Percentiles rank a stretch among this genome's conserved stretches.
Conservation (phyloP, 345 rosid genomes). For the Erucastrum elatum region DNA sequence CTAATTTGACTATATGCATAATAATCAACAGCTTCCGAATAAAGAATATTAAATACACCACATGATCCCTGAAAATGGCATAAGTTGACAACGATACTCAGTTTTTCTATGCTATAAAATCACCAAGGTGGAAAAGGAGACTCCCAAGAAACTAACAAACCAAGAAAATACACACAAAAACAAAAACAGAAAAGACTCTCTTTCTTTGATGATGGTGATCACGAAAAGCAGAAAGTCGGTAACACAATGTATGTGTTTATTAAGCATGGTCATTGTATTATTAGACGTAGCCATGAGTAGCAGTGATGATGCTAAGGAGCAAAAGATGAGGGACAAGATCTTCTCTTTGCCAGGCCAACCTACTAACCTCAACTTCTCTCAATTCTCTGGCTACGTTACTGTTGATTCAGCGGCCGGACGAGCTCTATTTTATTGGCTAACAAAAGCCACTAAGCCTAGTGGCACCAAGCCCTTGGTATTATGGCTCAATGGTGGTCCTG, state of each 20-base stretch:
- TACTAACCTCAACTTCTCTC: slow-evolving; percentile 59
- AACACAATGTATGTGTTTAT: neutral
- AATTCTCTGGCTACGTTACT: slow-evolving; percentile 72
- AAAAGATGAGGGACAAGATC: slow-evolving; percentile 57
- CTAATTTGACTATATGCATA: slow-evolving; percentile 33
- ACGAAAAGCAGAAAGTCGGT: neutral
- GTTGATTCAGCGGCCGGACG: slow-evolving; percentile 59
- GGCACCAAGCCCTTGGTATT: slow-evolving; percentile 54
- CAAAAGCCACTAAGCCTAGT: slow-evolving; percentile 46
- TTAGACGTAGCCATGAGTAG: slow-evolving; percentile 11
- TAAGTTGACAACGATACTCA: slow-evolving; percentile 30
- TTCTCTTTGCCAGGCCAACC: slow-evolving; percentile 72
- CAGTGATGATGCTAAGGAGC: slow-evolving; percentile 32
- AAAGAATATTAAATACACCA: neutral
- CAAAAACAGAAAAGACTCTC: neutral
- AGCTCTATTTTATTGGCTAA: slow-evolving; percentile 78
- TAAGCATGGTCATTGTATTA: slow-evolving; percentile 11
- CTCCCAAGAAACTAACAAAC: slow-evolving; percentile 23
- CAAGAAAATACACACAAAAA: neutral
- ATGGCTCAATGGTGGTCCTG: slow-evolving; percentile 96
- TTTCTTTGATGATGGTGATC: slow-evolving; percentile 23
- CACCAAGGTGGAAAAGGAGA: slow-evolving; percentile 22
- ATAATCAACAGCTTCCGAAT: neutral
- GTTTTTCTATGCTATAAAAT: slow-evolving; percentile 22
- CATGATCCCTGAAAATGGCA: slow-evolving; percentile 26